Base-by-base conservation (phyloP, 805 yeast genomes). In the Soucietia sequanensis region DNA sequence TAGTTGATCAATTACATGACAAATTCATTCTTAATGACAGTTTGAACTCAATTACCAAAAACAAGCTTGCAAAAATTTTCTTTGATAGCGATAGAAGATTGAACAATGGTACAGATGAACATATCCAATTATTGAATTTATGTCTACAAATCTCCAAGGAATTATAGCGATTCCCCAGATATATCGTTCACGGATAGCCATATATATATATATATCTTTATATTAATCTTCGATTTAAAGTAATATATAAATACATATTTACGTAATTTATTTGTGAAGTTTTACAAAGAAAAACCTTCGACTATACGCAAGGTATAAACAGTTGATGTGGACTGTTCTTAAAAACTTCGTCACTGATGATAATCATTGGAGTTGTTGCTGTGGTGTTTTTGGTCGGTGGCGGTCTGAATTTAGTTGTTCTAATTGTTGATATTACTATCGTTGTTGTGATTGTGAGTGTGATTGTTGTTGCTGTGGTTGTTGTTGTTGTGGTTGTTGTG, bases 71-170 rank as follows among this genome's bases (percentile, higher is more conserved):
- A 0, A 60, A 69, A 51, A 60, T 78, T 5, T 58, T 93, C 17
- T 87, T 89, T 48, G 83, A 80, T 27, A 72, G 87, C 0, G 98
- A 91, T 56, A 74, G 77, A 32, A 74, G 80, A 34, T 66, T 91
- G 35, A 74, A 80, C 35, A 87, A 80, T 52, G 99, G 99, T 11
- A 78, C 95, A 4, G 95, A 89, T 50, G 99, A 91, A 56, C 87
- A 84, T 39, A 64, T 91, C 19, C 95, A 86, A 48, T 51, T 93
- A 15, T 69, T 91, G 45, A 84, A 85, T 47, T 67, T 88, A 45
- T 54, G 58, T 33, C 48, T 68, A 38, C 60, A 58, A 41, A 40
- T 66, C 0, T 42, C 69, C 5, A 44, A 44, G 14, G 42, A 31
- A n/a, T 34, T 52, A 19, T 52, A 35, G 27, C 15, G 14, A 13